Evolutionary conservation across 352 stramenopile species (phyloP).

Genomic region (Pythium aphanidermatum): DNA sequence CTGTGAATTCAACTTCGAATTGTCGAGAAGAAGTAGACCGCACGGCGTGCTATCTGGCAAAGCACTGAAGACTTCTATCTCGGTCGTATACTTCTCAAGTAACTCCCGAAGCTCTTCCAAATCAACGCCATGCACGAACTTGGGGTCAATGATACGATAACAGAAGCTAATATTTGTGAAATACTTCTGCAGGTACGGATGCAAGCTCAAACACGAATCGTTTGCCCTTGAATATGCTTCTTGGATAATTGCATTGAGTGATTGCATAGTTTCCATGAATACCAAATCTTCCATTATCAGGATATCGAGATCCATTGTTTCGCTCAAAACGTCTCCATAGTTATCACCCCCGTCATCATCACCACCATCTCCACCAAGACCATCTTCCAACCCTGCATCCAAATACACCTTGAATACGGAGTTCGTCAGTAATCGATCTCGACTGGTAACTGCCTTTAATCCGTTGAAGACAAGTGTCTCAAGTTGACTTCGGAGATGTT

Average conservation of each 20-base stretch:
- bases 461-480: conserved; percentile 68
- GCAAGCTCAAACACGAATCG: conserved; percentile 51
- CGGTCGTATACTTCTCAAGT: conserved; percentile 55
- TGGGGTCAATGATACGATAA: conserved; percentile 27
- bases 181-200: conserved; percentile 71
- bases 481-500: conserved; percentile 55
- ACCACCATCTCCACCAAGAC: conserved; percentile 25
- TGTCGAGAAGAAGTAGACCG: conserved; percentile 55
- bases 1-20: conserved; percentile 38
- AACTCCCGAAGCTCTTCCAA: conserved; percentile 58
- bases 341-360: conserved; percentile 27
- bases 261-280: conserved; percentile 55
- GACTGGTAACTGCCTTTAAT: conserved; percentile 56
- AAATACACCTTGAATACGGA: conserved; percentile 65
- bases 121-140: conserved; percentile 16
- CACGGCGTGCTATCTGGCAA: conserved; percentile 40
- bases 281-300: conserved; percentile 65
- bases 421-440: conserved; percentile 53
- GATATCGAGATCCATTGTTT: conserved; percentile 67
- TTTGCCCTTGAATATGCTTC: conserved; percentile 47
- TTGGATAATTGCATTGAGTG: conserved; percentile 40
- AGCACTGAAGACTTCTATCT: conserved; percentile 47
- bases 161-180: conserved; percentile 66
- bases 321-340: conserved; percentile 29
- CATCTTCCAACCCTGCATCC: conserved; percentile 44